phyloP scores from a whole-genome alignment of 805 yeast species.

The Saccharomycopsis olivae region DNA sequence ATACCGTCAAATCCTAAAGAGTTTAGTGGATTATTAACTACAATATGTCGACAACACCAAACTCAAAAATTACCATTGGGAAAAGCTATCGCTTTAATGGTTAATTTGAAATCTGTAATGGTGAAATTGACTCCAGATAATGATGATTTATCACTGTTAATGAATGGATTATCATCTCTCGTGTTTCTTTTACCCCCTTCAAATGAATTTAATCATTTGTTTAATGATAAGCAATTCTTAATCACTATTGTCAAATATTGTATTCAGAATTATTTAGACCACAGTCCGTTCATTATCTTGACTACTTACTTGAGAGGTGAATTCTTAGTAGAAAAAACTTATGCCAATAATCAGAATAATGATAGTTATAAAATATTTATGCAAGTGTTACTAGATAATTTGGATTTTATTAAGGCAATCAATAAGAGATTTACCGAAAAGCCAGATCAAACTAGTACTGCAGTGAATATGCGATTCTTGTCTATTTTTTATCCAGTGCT shows the following conservation, averaged over 20 bases:
- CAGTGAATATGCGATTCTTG: constrained; percentile 5
- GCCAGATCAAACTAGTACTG: constrained; percentile 3
- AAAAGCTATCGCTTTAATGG: constrained; percentile 1
- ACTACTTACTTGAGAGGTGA: constrained; percentile 14
- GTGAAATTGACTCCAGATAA: not conserved
- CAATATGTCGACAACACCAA: not conserved
- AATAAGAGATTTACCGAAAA: constrained; percentile 1
- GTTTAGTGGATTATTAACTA: no score
- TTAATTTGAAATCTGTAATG: not conserved
- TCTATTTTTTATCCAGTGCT: constrained; percentile 1
- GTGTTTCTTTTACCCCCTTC: constrained; percentile 11
- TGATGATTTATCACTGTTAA: not conserved
- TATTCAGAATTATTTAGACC: constrained; percentile 1
- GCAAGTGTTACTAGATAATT: not conserved
- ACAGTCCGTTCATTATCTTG: constrained; percentile 6
- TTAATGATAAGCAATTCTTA: constrained; percentile 12
- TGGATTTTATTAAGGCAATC: constrained; percentile 1
- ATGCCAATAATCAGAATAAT: constrained; percentile 4
- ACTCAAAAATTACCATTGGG: constrained; percentile 7
- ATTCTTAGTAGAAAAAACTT: constrained; percentile 10
- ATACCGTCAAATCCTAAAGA: no score
- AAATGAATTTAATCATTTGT: constrained; percentile 6
- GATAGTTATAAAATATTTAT: constrained; percentile 5
- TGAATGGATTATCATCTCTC: constrained; percentile 4
- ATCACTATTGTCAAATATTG: constrained; percentile 2